Evolutionary conservation across 108 stramenopile species (phyloP).

Genomic region (Skeletonema costatum): DNA sequence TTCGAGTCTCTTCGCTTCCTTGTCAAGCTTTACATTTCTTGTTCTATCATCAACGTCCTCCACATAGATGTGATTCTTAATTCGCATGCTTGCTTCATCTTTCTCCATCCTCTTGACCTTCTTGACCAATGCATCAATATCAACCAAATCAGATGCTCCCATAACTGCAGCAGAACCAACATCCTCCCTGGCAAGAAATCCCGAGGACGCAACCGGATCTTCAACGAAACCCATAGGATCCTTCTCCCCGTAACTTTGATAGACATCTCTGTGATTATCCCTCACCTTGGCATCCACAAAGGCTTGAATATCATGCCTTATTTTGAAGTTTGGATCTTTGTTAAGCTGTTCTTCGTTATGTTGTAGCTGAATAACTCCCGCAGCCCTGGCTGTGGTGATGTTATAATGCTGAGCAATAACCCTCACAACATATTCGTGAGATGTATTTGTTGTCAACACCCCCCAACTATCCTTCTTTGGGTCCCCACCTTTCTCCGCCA

Average conservation of each 20-base stretch:
- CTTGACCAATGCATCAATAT: slow-evolving; percentile 65
- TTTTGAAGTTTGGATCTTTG: slow-evolving; percentile 44
- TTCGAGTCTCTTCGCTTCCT: slow-evolving; percentile 39
- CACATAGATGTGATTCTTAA: slow-evolving; percentile 66
- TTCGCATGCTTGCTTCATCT: slow-evolving; percentile 56
- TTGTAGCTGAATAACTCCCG: slow-evolving; percentile 76
- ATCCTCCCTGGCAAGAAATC: slow-evolving; percentile 53
- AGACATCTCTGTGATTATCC: slow-evolving; percentile 43
- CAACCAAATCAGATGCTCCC: slow-evolving; percentile 64
- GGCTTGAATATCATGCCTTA: slow-evolving; percentile 36
- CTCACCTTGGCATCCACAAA: slow-evolving; percentile 45
- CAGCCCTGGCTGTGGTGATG: slow-evolving; percentile 68
- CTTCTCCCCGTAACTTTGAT: slow-evolving; percentile 56
- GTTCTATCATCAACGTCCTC: slow-evolving; percentile 73
- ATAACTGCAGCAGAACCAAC: slow-evolving; percentile 15
- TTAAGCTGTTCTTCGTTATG: slow-evolving; percentile 80
- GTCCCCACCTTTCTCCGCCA: slow-evolving; percentile 21
- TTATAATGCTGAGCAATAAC: slow-evolving; percentile 79
- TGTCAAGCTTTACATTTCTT: slow-evolving; percentile 54
- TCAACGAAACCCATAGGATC: slow-evolving; percentile 73
- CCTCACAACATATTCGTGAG: slow-evolving; percentile 80
- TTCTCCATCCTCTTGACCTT: slow-evolving; percentile 57
- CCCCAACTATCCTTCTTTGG: slow-evolving; percentile 30
- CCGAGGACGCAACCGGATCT: slow-evolving; percentile 67
- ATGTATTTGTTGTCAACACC: slow-evolving; percentile 52